These are phyloP conservation scores for Phragmites australis DNA, from an alignment of 176 grass and related monocot genomes.

Conservation along the genomic window DNA sequence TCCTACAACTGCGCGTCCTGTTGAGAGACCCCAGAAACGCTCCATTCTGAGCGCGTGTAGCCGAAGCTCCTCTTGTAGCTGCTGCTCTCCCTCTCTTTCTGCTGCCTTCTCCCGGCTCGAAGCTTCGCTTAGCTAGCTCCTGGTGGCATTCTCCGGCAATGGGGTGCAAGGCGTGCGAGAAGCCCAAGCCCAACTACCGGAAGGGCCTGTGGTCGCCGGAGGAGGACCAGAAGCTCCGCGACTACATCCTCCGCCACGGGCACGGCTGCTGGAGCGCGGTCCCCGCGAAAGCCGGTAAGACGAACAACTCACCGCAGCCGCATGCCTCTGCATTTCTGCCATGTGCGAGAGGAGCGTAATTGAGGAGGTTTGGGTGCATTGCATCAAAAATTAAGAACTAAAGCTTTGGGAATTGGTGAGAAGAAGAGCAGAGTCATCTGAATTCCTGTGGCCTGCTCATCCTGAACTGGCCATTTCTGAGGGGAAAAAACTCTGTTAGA, in stretches of 20 bases:
- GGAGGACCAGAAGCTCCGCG: constrained; percentile 68
- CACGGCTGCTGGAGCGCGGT: constrained; percentile 76
- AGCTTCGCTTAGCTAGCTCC: background rate
- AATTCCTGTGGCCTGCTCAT: background rate
- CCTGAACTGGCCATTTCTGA: background rate
- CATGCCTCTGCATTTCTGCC: constrained; percentile 23
- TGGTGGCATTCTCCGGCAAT: constrained; percentile 35
- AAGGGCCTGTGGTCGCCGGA: constrained; percentile 88
- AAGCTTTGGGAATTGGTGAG: background rate
- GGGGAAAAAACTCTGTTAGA: background rate
- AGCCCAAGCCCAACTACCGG: constrained; percentile 60
- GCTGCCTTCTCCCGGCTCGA: background rate
- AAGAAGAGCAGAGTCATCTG: background rate
- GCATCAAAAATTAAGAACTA: background rate
- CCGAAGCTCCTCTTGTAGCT: constrained; percentile 9
- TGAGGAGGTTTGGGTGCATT: constrained; percentile 15
- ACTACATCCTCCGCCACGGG: constrained; percentile 59
- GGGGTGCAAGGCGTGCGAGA: constrained; percentile 72
- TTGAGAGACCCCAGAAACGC: constrained; percentile 37
- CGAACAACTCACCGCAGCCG: background rate
- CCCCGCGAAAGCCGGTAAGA: constrained; percentile 61
- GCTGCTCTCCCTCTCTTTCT: background rate
- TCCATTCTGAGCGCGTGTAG: constrained; percentile 29
- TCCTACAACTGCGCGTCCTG: constrained; percentile 38
- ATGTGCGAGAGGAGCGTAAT: background rate